Evolutionary conservation across 2,329 filamentous ascomycete species (phyloP).

Genomic region (Mycosphaerella sp.): DNA sequence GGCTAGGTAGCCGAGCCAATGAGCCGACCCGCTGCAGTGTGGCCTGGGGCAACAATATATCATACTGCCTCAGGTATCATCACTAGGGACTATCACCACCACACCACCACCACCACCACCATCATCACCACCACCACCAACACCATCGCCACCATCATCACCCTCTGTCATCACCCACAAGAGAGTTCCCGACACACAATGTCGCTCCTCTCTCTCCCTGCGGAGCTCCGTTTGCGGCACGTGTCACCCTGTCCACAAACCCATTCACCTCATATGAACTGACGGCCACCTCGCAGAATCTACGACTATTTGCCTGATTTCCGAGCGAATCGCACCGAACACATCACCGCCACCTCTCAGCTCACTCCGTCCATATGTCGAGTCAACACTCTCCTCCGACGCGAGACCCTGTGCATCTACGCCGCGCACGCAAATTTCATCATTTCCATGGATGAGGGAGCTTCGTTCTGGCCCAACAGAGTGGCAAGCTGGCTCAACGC

Average conservation of each 20-base stretch:
- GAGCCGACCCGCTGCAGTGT: too few species aligned
- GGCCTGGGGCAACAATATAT: not conserved
- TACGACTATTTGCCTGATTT: slow-evolving; percentile 22
- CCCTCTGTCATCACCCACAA: too few species aligned
- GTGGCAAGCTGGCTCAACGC: slow-evolving; percentile 17
- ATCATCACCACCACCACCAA: too few species aligned
- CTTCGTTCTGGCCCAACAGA: slow-evolving; percentile 7
- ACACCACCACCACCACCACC: too few species aligned
- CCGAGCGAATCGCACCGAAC: slow-evolving; percentile 9
- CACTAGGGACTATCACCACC: too few species aligned
- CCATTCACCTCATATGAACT: not conserved
- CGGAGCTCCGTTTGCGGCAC: slow-evolving; percentile 18
- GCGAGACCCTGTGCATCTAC: slow-evolving; percentile 25
- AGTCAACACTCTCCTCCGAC: slow-evolving; percentile 15
- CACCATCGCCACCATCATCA: not conserved
- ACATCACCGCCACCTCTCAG: slow-evolving; percentile 13
- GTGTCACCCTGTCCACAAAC: not conserved
- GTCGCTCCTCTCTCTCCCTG: slow-evolving; percentile 16
- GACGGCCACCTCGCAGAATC: slow-evolving; percentile 7
- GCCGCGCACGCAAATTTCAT: slow-evolving; percentile 19
- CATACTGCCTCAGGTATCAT: not conserved
- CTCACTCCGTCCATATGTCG: slow-evolving; percentile 24
- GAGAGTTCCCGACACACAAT: too few species aligned
- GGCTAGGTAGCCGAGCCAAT: not conserved
- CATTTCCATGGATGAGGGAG: slow-evolving; percentile 19